Conservation (phyloP, 139 green algal genomes). For the Diplosphaera chodatii region DNA sequence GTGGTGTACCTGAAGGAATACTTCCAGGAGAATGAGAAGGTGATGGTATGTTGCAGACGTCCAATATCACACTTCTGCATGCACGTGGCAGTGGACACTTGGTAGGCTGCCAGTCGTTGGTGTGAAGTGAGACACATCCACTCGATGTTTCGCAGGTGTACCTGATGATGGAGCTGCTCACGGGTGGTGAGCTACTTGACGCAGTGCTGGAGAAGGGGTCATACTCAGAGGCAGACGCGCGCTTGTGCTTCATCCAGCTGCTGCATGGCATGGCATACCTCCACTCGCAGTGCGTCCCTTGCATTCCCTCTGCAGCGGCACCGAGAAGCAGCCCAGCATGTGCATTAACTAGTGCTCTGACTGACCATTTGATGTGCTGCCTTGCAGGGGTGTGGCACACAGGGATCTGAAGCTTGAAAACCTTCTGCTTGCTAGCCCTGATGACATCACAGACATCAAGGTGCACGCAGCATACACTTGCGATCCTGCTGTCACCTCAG, state of each 20-base stretch:
- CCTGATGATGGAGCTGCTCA: conserved; percentile 80
- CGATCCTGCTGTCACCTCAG: too few species aligned
- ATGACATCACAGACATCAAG: conserved; percentile 66
- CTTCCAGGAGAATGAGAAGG: conserved; percentile 73
- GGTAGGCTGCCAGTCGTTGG: too few species aligned
- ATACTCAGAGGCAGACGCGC: conserved; percentile 75
- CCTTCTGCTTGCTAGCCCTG: conserved; percentile 63
- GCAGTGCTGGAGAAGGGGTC: conserved; percentile 67
- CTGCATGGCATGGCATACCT: conserved; percentile 78
- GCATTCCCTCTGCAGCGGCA: too few species aligned
- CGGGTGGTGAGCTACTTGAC: conserved; percentile 80
- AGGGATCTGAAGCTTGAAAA: conserved; percentile 95
- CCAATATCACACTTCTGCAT: too few species aligned
- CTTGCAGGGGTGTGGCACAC: conserved; percentile 64
- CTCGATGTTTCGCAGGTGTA: conserved; percentile 54
- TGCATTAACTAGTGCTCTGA: not conserved
- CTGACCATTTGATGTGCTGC: not conserved
- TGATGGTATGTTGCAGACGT: too few species aligned
- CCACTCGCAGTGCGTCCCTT: conserved; percentile 54
- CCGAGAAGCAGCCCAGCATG: too few species aligned
- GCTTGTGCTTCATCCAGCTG: conserved; percentile 70
- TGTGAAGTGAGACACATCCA: too few species aligned
- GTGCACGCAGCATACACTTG: conserved; percentile 32
- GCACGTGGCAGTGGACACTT: too few species aligned
- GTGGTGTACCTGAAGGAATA: conserved; percentile 86